Percentiles rank a stretch among this genome's conserved stretches.
phyloP scores from a whole-genome alignment of 768 basidiomycete species.

The Rossbeevera mucosa region DNA sequence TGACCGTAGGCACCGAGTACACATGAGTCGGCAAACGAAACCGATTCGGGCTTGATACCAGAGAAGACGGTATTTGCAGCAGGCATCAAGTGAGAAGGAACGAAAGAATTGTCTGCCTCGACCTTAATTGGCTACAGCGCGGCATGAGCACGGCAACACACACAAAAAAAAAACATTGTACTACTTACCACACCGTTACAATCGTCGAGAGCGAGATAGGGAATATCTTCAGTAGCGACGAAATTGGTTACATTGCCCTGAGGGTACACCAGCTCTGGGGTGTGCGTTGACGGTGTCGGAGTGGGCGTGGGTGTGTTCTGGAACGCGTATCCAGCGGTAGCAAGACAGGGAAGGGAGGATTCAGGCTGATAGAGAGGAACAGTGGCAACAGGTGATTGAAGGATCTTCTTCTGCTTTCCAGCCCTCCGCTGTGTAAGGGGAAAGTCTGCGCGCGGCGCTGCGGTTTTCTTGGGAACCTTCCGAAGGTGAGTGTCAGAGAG shows the following conservation, averaged over 20 bases:
- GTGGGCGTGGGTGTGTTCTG: conserved; percentile 3
- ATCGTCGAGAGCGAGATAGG: conserved; percentile 29
- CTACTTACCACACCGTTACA: conserved; percentile 18
- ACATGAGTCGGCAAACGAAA: conserved; percentile 25
- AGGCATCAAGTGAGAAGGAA: conserved; percentile 22
- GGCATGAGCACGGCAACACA: conserved; percentile 7
- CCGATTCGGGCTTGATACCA: conserved; percentile 31
- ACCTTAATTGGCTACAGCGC: conserved; percentile 5
- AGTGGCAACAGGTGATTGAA: neutral
- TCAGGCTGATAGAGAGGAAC: neutral
- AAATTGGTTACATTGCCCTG: conserved; percentile 18
- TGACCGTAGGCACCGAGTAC: conserved; percentile 17
- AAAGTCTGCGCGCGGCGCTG: neutral
- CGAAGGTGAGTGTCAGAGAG: neutral
- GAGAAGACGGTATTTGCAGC: conserved; percentile 20
- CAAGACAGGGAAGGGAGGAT: neutral
- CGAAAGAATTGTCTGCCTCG: conserved; percentile 1
- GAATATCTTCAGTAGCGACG: conserved; percentile 35
- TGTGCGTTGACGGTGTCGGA: neutral
- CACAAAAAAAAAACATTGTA: neutral
- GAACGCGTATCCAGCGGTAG: neutral
- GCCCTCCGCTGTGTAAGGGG: conserved; percentile 3
- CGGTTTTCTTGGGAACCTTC: conserved; percentile 9
- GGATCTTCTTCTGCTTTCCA: conserved; percentile 3
- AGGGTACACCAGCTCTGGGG: conserved; percentile 21